Percentiles rank a stretch among this genome's conserved stretches.
These are phyloP conservation scores for Argentina anserina DNA, from an alignment of 306 rosid species.

Conservation along the genomic window DNA sequence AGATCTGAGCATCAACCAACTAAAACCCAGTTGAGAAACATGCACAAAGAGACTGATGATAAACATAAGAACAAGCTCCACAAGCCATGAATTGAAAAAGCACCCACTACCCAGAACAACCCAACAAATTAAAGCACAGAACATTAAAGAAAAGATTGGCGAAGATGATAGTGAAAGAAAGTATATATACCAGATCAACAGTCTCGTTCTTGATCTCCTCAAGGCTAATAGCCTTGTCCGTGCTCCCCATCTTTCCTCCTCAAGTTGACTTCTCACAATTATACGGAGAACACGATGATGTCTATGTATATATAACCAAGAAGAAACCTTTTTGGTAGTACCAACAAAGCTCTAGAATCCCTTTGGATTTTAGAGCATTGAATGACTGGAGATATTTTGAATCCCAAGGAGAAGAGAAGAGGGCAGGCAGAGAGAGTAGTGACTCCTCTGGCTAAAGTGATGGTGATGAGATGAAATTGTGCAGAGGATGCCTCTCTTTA, in stretches of 20 bases:
- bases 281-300: not conserved
- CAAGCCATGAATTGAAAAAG: not conserved
- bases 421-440: not conserved
- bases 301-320: too few relatives aligned
- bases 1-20: slow-evolving; percentile 10
- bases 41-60: not conserved
- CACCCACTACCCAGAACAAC: not conserved
- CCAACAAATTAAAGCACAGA: not conserved
- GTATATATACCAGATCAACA: slow-evolving; percentile 87
- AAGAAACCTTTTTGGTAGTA: not conserved
- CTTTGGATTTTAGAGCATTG: slow-evolving; percentile 22
- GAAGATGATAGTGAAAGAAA: not conserved
- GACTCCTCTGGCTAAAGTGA: not conserved
- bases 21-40: not conserved
- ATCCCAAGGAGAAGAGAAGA: slow-evolving; percentile 33
- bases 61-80: not conserved
- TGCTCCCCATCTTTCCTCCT: slow-evolving; percentile 33
- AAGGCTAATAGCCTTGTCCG: slow-evolving; percentile 42
- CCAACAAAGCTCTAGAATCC: not conserved
- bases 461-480: not conserved
- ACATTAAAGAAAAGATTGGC: not conserved
- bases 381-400: slow-evolving; percentile 29
- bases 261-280: not conserved
- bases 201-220: slow-evolving; percentile 87
- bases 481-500: slow-evolving; percentile 10